A percentile compares a stretch with the other conserved stretches of the same genome.
phyloP scores from a whole-genome alignment of 352 stramenopile genomes.

The Thalassiosira oceanica region DNA sequence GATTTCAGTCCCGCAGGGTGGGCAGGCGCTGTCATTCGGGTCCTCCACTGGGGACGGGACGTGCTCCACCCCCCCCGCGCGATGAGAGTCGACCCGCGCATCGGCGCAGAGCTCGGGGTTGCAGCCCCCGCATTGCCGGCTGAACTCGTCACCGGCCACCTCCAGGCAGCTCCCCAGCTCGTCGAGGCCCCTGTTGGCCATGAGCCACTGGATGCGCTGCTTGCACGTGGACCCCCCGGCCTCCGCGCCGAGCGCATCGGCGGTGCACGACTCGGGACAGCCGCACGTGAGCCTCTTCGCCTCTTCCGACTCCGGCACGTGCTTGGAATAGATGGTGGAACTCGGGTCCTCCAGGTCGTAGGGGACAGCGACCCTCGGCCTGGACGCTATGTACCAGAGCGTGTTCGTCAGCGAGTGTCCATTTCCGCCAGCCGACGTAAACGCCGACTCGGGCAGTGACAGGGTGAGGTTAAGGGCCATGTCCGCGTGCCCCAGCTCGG shows the following conservation, averaged over 20 bases:
- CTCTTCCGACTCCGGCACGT: constrained; percentile 10
- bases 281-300: constrained; percentile 35
- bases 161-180: constrained; percentile 55
- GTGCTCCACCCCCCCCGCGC: neutral
- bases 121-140: constrained; percentile 53
- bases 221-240: constrained; percentile 37
- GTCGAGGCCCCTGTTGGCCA: constrained; percentile 32
- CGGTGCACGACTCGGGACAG: constrained; percentile 33
- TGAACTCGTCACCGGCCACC: constrained; percentile 55
- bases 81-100: neutral
- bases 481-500: constrained; percentile 65
- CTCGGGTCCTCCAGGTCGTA: constrained; percentile 24
- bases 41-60: neutral
- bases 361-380: constrained; percentile 27
- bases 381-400: constrained; percentile 74
- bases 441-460: constrained; percentile 59
- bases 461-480: constrained; percentile 57
- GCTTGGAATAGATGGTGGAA: constrained; percentile 14
- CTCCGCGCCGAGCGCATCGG: constrained; percentile 14
- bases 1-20: neutral
- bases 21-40: neutral
- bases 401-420: constrained; percentile 82
- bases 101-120: constrained; percentile 34
- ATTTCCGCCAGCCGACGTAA: constrained; percentile 76
- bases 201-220: constrained; percentile 49